Evolutionary conservation across 805 yeast species (phyloP).

Genomic region (Candida ortonii): DNA sequence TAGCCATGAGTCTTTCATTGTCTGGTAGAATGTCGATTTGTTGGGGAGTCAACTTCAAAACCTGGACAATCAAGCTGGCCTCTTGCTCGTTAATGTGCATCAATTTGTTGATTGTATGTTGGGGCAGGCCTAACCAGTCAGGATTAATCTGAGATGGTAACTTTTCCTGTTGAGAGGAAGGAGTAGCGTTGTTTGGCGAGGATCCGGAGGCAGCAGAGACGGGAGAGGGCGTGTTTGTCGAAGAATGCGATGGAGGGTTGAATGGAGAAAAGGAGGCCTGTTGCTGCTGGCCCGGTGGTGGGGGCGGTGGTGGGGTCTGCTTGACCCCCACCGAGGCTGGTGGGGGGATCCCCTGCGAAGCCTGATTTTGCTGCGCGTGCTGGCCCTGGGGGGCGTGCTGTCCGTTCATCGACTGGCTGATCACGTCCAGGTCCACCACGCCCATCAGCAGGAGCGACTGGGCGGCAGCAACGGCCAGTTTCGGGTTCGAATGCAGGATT

Average conservation of each 20-base stretch:
- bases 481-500: conserved; percentile 50
- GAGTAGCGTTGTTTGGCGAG: conserved; percentile 17
- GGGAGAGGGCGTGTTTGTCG: conserved; percentile 18
- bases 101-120: conserved; percentile 48
- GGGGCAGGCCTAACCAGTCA: conserved; percentile 49
- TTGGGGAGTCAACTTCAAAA: conserved; percentile 46
- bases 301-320: conserved; percentile 5
- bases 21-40: conserved; percentile 49
- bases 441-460: conserved; percentile 80
- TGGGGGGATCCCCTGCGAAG: conserved; percentile 4
- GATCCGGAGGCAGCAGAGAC: conserved; percentile 15
- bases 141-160: conserved; percentile 31
- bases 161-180: no score
- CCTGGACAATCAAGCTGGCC: conserved; percentile 55
- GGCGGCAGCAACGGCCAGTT: conserved; percentile 63
- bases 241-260: conserved; percentile 17
- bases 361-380: conserved; percentile 7
- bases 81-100: conserved; percentile 52
- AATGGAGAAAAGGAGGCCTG: conserved; percentile 19
- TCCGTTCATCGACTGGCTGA: conserved; percentile 48
- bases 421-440: conserved; percentile 63
- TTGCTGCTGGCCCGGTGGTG: conserved; percentile 8
- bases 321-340: no score
- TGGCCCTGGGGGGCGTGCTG: conserved; percentile 16
- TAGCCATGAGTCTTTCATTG: conserved; percentile 54